These are phyloP conservation scores for Vitis hybrid DNA, from an alignment of 177 flowering plant species.

Conservation along the genomic window DNA sequence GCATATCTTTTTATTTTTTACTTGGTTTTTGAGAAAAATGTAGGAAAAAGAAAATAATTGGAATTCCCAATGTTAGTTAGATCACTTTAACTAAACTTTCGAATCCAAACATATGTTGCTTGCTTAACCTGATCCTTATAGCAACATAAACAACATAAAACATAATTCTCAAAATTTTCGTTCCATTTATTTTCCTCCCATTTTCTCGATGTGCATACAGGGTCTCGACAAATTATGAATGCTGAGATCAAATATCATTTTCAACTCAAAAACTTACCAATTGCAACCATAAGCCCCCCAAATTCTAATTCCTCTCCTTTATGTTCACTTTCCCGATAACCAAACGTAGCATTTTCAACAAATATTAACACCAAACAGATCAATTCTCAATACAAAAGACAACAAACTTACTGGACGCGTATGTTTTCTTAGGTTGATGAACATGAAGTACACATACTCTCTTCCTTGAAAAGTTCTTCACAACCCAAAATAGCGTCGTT, in stretches of 20 bases:
- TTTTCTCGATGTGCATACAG: background rate
- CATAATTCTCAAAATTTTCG: background rate
- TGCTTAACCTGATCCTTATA: background rate
- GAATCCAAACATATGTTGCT: background rate
- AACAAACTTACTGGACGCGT: constrained; percentile 21
- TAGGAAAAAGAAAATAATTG: too few species aligned
- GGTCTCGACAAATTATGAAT: background rate
- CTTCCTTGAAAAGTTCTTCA: constrained; percentile 37
- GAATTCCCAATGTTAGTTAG: background rate
- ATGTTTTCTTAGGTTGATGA: constrained; percentile 30
- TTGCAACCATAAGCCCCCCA: background rate
- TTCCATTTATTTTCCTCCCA: background rate
- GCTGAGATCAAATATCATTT: background rate
- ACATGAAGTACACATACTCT: constrained; percentile 54
- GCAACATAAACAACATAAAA: background rate
- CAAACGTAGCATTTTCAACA: background rate
- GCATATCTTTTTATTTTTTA: background rate
- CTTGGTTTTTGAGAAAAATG: too few species aligned
- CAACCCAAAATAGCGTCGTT: constrained; percentile 43
- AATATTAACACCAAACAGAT: background rate
- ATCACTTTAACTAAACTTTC: background rate
- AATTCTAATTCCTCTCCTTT: background rate
- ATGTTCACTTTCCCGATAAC: background rate
- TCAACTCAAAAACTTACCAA: background rate
- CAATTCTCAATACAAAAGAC: background rate